Conservation (phyloP, 2,329 filamentous ascomycete genomes). For the Endocalyx cinctus region DNA sequence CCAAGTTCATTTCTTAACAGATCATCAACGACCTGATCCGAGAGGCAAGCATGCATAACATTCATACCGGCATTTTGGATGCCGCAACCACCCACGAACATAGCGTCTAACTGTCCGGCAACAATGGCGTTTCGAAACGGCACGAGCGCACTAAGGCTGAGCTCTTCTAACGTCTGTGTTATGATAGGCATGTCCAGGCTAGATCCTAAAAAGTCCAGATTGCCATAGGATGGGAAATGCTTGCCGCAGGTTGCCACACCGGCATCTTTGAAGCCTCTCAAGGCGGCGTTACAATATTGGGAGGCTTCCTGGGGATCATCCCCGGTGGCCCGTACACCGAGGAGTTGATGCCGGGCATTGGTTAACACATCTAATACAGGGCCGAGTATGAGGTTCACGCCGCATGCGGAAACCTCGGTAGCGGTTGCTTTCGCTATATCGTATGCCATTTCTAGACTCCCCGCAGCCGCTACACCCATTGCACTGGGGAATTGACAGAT, state of each 20-base stretch:
- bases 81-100: constrained; percentile 93
- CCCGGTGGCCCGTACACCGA: constrained; percentile 83
- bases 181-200: constrained; percentile 92
- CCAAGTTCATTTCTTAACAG: constrained; percentile 81
- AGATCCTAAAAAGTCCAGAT: constrained; percentile 87
- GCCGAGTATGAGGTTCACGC: constrained; percentile 92
- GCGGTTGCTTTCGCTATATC: constrained; percentile 90
- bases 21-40: constrained; percentile 88
- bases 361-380: constrained; percentile 92
- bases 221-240: constrained; percentile 94
- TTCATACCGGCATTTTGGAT: constrained; percentile 90
- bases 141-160: constrained; percentile 85
- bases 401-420: constrained; percentile 85
- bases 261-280: constrained; percentile 89
- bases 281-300: constrained; percentile 82
- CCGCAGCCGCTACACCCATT: constrained; percentile 94
- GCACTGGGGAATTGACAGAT: constrained; percentile 95
- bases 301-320: constrained; percentile 96
- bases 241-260: constrained; percentile 88
- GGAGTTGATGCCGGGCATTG: constrained; percentile 83
- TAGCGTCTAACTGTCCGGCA: constrained; percentile 76
- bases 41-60: constrained; percentile 91
- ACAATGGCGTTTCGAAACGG: constrained; percentile 88
- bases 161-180: constrained; percentile 86
- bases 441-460: constrained; percentile 78